Evolutionary conservation across 1,284 basidiomycete genomes (phyloP).

Genomic region (Takashimella tepidaria): DNA sequence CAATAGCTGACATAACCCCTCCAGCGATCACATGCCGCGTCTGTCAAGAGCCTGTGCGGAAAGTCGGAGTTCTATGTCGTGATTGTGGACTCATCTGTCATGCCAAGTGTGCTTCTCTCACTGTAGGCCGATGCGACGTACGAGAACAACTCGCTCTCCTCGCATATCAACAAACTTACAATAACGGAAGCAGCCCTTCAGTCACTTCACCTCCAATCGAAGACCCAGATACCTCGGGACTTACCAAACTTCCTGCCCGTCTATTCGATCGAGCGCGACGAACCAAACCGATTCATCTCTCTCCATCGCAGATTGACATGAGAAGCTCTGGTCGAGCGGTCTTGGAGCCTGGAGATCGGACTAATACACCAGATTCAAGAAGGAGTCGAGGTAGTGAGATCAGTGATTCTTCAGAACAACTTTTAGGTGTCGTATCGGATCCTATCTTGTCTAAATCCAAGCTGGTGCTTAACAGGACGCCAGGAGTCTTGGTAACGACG

Average conservation of each 20-base stretch:
- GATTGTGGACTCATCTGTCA: constrained; percentile 87
- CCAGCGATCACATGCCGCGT: constrained; percentile 81
- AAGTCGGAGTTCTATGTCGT: constrained; percentile 79
- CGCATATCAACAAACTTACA: constrained; percentile 24
- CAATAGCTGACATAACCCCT: constrained; percentile 12
- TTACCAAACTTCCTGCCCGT: constrained; percentile 5
- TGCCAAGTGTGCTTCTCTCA: constrained; percentile 66
- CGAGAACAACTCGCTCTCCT: constrained; percentile 33
- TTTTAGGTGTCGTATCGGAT: too few species aligned
- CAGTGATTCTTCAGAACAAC: too few species aligned
- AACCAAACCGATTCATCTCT: constrained; percentile 9
- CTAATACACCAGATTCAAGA: neutral
- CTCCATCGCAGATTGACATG: neutral
- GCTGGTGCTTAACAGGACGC: neutral
- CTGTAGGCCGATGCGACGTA: constrained; percentile 74
- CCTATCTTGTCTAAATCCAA: neutral
- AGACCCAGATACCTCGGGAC: neutral
- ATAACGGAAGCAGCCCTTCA: neutral
- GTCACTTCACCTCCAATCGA: neutral
- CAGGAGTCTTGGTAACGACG: neutral
- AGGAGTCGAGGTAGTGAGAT: neutral
- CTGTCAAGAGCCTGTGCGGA: constrained; percentile 74
- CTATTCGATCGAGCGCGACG: constrained; percentile 11
- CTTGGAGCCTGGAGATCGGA: neutral
- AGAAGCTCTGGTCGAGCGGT: neutral